These are phyloP conservation scores for Uronychia setigera DNA, from an alignment of 73 alveolate genomes.

Conservation along the genomic window DNA sequence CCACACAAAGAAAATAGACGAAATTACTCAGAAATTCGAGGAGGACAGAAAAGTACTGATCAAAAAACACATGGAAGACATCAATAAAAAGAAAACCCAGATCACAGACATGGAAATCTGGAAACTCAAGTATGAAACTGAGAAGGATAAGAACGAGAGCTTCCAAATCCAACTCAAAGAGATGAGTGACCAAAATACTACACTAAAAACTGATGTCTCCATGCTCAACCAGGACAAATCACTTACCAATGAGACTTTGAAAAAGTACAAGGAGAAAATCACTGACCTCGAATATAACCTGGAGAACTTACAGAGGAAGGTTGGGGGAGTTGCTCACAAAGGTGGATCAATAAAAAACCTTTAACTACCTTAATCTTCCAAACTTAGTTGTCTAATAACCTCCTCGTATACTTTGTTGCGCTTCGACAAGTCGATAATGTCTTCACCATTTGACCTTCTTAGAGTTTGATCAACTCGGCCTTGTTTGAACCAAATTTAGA, in stretches of 20 bases:
- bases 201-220: conserved; percentile 30
- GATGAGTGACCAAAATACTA: conserved; percentile 13
- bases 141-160: conserved; percentile 45
- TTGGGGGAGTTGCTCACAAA: neutral
- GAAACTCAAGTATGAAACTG: conserved; percentile 32
- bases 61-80: conserved; percentile 35
- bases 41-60: conserved; percentile 38
- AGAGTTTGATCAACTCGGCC: too few species aligned
- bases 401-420: too few species aligned
- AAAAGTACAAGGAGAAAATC: conserved; percentile 34
- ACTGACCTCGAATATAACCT: conserved; percentile 39
- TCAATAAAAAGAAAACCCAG: conserved; percentile 19
- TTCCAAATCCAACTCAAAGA: conserved; percentile 31
- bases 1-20: conserved; percentile 38
- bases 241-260: conserved; percentile 13
- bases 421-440: too few species aligned
- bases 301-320: conserved; percentile 9
- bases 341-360: neutral
- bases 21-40: conserved; percentile 32
- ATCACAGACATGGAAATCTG: conserved; percentile 30
- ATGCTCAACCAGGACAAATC: conserved; percentile 41
- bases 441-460: too few species aligned
- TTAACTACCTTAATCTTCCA: neutral
- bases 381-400: too few species aligned
- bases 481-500: too few species aligned